A percentile compares a stretch with the other conserved stretches of the same genome.
These are phyloP conservation scores for Botrytis porri DNA, from an alignment of 2,329 filamentous ascomycete species.

Conservation along the genomic window DNA sequence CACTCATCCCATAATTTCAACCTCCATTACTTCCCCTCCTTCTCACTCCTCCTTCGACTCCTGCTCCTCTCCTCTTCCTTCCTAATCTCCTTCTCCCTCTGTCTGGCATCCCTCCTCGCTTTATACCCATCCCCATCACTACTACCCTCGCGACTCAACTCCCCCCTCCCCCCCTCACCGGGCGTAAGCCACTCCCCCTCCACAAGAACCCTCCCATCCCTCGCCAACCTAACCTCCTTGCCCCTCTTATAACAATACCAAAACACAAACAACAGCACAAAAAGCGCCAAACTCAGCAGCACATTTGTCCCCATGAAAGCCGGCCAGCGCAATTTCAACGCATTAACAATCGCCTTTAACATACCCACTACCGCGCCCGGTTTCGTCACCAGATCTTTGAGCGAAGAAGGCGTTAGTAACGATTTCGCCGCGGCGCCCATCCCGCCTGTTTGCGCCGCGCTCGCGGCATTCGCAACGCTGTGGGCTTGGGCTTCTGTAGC, in stretches of 20 bases:
- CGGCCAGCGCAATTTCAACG: conserved; percentile 82
- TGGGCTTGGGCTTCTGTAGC: conserved; percentile 65
- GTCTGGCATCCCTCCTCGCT: conserved; percentile 17
- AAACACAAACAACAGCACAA: conserved; percentile 80
- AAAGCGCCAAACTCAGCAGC: conserved; percentile 83
- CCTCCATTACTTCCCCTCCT: neutral
- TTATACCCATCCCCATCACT: conserved; percentile 16
- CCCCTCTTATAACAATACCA: conserved; percentile 99
- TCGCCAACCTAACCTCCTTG: conserved; percentile 69
- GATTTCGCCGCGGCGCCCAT: conserved; percentile 60
- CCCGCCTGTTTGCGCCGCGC: conserved; percentile 29
- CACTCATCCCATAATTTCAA: neutral
- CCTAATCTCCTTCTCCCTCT: conserved; percentile 14
- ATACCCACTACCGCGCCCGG: conserved; percentile 82
- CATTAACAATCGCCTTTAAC: conserved; percentile 86
- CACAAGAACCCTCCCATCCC: conserved; percentile 23
- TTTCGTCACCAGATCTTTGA: conserved; percentile 79
- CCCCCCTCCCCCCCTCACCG: conserved; percentile 21
- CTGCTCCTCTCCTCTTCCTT: conserved; percentile 7
- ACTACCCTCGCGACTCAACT: neutral
- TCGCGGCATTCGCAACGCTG: conserved; percentile 21
- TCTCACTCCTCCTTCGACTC: neutral
- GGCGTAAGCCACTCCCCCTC: conserved; percentile 21
- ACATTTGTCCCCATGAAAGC: conserved; percentile 90
- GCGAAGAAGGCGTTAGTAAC: conserved; percentile 65